Evolutionary conservation across 1,284 basidiomycete species (phyloP).

Genomic region (Cutaneotrichosporon cutaneum): DNA sequence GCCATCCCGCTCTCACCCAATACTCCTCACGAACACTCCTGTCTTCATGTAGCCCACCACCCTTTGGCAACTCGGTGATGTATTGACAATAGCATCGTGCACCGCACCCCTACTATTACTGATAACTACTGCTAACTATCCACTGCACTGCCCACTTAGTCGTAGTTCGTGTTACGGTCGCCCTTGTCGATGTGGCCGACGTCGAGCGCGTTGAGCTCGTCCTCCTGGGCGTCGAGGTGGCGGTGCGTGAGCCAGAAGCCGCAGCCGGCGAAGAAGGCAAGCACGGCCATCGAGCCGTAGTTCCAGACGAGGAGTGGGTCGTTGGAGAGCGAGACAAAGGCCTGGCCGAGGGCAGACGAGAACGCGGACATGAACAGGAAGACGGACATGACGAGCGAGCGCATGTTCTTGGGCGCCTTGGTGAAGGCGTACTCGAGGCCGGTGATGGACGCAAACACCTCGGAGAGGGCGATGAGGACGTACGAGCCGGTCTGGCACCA

Average conservation of each 20-base stretch:
- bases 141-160: not conserved
- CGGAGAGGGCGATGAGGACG: constrained; percentile 54
- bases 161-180: not conserved
- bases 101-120: not conserved
- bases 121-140: not conserved
- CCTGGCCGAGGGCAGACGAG: constrained; percentile 52
- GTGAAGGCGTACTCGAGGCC: constrained; percentile 57
- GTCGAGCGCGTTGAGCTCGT: constrained; percentile 12
- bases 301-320: constrained; percentile 55
- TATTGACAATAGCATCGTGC: not conserved
- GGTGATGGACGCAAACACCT: constrained; percentile 57
- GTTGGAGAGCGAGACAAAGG: constrained; percentile 33
- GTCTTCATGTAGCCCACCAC: too few relatives aligned
- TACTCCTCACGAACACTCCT: too few relatives aligned
- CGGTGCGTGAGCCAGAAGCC: constrained; percentile 26
- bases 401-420: constrained; percentile 52
- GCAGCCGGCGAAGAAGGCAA: constrained; percentile 41
- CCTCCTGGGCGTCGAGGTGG: constrained; percentile 38
- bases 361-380: constrained; percentile 55
- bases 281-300: constrained; percentile 52
- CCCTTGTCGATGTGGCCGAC: not conserved
- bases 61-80: not conserved
- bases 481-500: constrained; percentile 53
- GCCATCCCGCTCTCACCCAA: too few relatives aligned
- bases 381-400: constrained; percentile 51